A percentile compares a stretch with the other conserved stretches of the same genome.
Evolutionary conservation across 257 asterid genomes (phyloP).

Genomic region (Eustoma russellianum): DNA sequence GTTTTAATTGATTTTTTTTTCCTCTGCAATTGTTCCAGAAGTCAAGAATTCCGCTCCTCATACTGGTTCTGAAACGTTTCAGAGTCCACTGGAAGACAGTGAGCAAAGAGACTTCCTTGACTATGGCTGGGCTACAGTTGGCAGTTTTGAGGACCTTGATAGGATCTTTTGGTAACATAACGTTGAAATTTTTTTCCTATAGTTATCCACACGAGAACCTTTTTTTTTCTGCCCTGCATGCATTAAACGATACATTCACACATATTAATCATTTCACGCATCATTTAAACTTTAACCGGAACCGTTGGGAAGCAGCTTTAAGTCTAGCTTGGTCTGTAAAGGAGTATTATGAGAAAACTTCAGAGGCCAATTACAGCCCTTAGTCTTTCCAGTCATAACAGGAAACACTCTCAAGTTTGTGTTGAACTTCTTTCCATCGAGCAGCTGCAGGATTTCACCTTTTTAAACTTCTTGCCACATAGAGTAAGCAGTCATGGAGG

Average conservation of each 20-base stretch:
- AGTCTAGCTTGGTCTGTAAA: no score
- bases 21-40: constrained; percentile 20
- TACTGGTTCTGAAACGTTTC: constrained; percentile 46
- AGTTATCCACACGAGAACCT: background rate
- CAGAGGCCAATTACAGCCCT: no score
- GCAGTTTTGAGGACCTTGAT: constrained; percentile 92
- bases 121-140: constrained; percentile 81
- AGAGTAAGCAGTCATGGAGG: no score
- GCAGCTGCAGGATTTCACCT: no score
- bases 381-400: no score
- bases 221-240: background rate
- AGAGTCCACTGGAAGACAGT: constrained; percentile 40
- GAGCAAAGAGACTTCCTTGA: constrained; percentile 64
- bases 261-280: background rate
- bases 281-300: background rate
- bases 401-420: no score
- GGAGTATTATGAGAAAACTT: no score
- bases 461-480: no score
- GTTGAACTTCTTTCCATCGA: no score
- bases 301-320: background rate
- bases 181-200: constrained; percentile 5
- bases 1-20: background rate
- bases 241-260: background rate
- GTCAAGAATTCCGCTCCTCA: constrained; percentile 32
- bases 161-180: constrained; percentile 69